Evolutionary conservation across 2,329 filamentous ascomycete species (phyloP), one percentile per base, ranked within the genome.

Genomic region (Pseudogymnoascus verrucosus): DNA sequence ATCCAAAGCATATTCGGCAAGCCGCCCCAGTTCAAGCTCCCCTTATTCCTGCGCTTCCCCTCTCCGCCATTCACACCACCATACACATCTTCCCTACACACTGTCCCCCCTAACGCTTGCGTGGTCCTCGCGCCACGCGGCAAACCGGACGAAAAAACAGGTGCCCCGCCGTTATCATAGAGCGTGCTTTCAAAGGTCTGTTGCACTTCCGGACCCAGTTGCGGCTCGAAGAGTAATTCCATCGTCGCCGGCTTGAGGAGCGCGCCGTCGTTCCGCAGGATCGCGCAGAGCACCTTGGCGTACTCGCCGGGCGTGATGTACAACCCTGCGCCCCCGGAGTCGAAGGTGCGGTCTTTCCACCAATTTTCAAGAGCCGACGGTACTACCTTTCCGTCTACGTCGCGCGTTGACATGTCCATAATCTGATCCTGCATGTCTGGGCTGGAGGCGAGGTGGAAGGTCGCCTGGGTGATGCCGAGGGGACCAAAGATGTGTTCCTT

Each of bases 11-110:
- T 95, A 23, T 5, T 44, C 19, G 40, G 40, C 64, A 99, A 80
- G 0, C 84, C 88, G 36, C 99, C 93, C 67, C 95, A 95, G 6
- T 96, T 79, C 90, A 92, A 96, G 78, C 99, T 95, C 83, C 93
- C 96, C n/a, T 80, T 78, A 26, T 85, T 89, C 60, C 99, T 82
- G 67, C 84, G 85, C 76, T 99, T 95, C 31, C 95, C 95, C 91
- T 92, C 65, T 98, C 81, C 28, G 99, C 95, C 62, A 91, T 96
- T 62, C 98, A 82, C 65, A 98, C 91, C 95, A 99, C 99, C 69
- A 93, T 98, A 75, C 98, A 84, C 95, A 99, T 99, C 80, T 98
- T 99, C 73, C 95, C 11, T 98, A 87, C 77, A 99, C 93, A 3
- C 95, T 95, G 3, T 98, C 80, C 37, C 93, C 95, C 62, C 95